These are phyloP conservation scores for Punctularia strigosozonata DNA, from an alignment of 768 basidiomycete genomes.

Conservation along the genomic window DNA sequence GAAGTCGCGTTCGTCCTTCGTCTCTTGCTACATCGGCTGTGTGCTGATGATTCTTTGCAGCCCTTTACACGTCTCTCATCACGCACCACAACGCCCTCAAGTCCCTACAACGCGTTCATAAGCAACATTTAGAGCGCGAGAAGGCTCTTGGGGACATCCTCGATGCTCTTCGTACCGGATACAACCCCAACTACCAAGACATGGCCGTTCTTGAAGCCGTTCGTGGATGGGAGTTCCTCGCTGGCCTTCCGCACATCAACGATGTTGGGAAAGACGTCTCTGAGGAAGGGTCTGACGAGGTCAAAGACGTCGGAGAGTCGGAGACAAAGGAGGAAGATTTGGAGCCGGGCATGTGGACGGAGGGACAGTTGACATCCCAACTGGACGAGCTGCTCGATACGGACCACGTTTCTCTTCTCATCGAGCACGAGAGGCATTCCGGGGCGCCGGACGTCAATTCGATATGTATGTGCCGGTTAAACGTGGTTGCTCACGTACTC, in stretches of 20 bases:
- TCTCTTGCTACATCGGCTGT: not conserved
- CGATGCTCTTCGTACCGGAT: slow-evolving; percentile 64
- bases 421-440: slow-evolving; percentile 68
- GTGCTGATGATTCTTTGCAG: slow-evolving; percentile 26
- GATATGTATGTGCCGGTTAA: slow-evolving; percentile 7
- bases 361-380: slow-evolving; percentile 43
- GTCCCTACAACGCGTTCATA: slow-evolving; percentile 62
- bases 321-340: slow-evolving; percentile 23
- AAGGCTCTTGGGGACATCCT: slow-evolving; percentile 76
- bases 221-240: slow-evolving; percentile 78
- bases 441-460: slow-evolving; percentile 34
- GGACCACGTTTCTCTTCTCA: slow-evolving; percentile 65
- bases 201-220: slow-evolving; percentile 98
- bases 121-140: slow-evolving; percentile 65
- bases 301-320: slow-evolving; percentile 11
- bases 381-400: slow-evolving; percentile 43
- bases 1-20: slow-evolving; percentile 57
- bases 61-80: slow-evolving; percentile 66
- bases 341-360: slow-evolving; percentile 52
- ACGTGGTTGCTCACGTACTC: slow-evolving; percentile 34
- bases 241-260: slow-evolving; percentile 60
- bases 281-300: slow-evolving; percentile 19
- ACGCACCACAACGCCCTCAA: slow-evolving; percentile 66
- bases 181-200: slow-evolving; percentile 99
- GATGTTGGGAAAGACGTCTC: slow-evolving; percentile 36